These are phyloP conservation scores for Gaultheria prostrata DNA, from an alignment of 148 eudicot genomes.

Conservation along the genomic window DNA sequence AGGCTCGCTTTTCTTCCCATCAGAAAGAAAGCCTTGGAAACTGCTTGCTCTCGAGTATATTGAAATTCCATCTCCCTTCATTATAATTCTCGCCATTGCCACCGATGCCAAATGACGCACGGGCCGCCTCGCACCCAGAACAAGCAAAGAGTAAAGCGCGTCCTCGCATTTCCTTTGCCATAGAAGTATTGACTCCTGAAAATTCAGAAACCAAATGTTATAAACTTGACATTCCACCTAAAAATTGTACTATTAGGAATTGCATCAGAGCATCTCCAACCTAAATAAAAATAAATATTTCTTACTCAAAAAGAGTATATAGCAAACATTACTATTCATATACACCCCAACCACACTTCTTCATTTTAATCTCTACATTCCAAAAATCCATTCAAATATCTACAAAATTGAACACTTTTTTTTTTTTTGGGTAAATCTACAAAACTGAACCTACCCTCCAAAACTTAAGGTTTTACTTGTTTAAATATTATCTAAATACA, in stretches of 20 bases:
- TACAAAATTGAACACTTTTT: too few species aligned
- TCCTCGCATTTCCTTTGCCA: slow-evolving; percentile 98
- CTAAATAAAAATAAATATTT: too few species aligned
- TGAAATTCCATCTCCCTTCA: slow-evolving; percentile 89
- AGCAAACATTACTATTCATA: too few species aligned
- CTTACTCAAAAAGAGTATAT: too few species aligned
- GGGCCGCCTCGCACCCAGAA: slow-evolving; percentile 82
- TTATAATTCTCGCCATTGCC: slow-evolving; percentile 79
- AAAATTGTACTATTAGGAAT: not conserved
- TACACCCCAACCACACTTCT: too few species aligned
- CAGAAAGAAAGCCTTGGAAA: slow-evolving; percentile 91
- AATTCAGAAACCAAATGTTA: not conserved
- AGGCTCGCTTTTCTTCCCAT: slow-evolving; percentile 83
- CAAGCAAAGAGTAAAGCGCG: slow-evolving; percentile 75
- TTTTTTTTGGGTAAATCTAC: too few species aligned
- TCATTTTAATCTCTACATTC: too few species aligned
- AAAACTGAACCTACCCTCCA: too few species aligned
- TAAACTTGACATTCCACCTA: not conserved
- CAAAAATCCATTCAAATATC: too few species aligned
- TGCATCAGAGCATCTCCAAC: too few species aligned
- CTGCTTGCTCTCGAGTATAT: slow-evolving; percentile 93
- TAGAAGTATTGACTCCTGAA: slow-evolving; percentile 68
- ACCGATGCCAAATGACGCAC: slow-evolving; percentile 93
- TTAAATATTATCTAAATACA: too few species aligned
- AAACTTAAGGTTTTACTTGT: too few species aligned